These are phyloP conservation scores for Rhynchospora breviuscula DNA, from an alignment of 176 grass and related monocot species.

Conservation along the genomic window DNA sequence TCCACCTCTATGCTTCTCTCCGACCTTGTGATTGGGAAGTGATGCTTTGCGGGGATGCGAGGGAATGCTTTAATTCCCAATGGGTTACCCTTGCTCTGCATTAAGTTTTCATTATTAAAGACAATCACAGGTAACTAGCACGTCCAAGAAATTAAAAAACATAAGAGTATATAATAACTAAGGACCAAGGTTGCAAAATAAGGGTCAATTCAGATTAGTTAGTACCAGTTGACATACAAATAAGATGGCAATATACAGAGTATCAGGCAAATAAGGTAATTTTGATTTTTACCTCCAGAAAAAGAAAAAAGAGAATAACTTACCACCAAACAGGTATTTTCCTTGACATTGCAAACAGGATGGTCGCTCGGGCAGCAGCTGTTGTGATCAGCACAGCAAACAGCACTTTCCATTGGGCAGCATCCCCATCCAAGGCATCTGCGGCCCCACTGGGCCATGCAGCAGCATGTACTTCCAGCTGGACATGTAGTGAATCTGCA, in stretches of 20 bases:
- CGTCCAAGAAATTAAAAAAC: neutral
- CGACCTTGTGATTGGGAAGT: constrained; percentile 19
- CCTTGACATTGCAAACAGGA: constrained; percentile 60
- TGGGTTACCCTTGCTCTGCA: constrained; percentile 76
- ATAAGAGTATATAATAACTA: neutral
- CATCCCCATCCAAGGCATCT: constrained; percentile 83
- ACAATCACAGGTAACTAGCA: neutral
- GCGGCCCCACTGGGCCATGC: constrained; percentile 38
- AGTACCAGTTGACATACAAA: neutral
- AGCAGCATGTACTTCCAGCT: constrained; percentile 72
- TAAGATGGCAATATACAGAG: neutral
- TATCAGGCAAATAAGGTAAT: neutral
- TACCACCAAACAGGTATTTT: constrained; percentile 64
- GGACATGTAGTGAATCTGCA: constrained; percentile 34
- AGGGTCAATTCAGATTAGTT: neutral
- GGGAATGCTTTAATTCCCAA: constrained; percentile 54
- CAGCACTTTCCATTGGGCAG: constrained; percentile 56
- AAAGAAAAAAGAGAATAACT: neutral
- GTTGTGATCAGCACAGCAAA: constrained; percentile 73
- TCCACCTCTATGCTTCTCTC: constrained; percentile 4
- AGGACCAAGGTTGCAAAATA: neutral
- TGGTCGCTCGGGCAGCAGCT: constrained; percentile 81
- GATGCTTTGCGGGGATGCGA: constrained; percentile 44
- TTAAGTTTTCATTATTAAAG: neutral
- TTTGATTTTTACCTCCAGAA: neutral